phyloP scores from a whole-genome alignment of 1,139 yeast genomes.

The Nakaseomyces sp. region DNA sequence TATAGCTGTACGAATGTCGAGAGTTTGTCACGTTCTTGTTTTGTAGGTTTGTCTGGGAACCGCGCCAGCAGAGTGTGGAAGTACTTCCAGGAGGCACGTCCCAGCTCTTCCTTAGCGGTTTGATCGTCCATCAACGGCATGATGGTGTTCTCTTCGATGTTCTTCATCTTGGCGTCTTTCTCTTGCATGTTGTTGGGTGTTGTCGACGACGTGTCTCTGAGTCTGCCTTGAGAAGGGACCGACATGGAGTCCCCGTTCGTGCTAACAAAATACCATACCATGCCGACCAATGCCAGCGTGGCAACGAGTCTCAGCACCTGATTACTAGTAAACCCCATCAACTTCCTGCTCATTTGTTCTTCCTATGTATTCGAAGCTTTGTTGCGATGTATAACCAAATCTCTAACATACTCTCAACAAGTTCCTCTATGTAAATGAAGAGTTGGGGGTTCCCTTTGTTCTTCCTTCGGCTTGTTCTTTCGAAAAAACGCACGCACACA shows the following conservation, averaged over 20 bases:
- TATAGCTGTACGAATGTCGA: slow-evolving; percentile 45
- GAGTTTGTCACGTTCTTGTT: slow-evolving; percentile 55
- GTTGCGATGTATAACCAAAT: too few relatives aligned
- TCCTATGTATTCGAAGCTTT: too few relatives aligned
- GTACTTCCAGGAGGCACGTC: slow-evolving; percentile 83
- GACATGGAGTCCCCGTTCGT: slow-evolving; percentile 7
- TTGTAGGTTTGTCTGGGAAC: slow-evolving; percentile 74
- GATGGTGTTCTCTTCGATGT: slow-evolving; percentile 28
- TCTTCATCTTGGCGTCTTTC: slow-evolving; percentile 1
- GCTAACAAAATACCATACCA: slow-evolving; percentile 17
- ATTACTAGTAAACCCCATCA: slow-evolving; percentile 6
- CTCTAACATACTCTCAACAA: too few relatives aligned
- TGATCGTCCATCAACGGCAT: slow-evolving; percentile 83
- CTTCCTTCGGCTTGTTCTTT: too few relatives aligned
- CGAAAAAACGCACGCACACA: too few relatives aligned
- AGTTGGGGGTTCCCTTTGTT: too few relatives aligned
- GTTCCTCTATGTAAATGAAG: too few relatives aligned
- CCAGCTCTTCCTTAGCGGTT: slow-evolving; percentile 40
- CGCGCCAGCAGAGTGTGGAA: slow-evolving; percentile 88
- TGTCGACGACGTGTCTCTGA: background rate
- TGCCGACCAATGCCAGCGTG: slow-evolving; percentile 13
- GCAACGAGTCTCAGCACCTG: slow-evolving; percentile 12
- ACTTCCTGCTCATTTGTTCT: background rate
- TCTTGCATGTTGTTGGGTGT: background rate
- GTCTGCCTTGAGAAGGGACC: background rate